phyloP scores from a whole-genome alignment of 225 moss, liverwort and hornwort genomes.

The Rhytidiadelphus loreus region DNA sequence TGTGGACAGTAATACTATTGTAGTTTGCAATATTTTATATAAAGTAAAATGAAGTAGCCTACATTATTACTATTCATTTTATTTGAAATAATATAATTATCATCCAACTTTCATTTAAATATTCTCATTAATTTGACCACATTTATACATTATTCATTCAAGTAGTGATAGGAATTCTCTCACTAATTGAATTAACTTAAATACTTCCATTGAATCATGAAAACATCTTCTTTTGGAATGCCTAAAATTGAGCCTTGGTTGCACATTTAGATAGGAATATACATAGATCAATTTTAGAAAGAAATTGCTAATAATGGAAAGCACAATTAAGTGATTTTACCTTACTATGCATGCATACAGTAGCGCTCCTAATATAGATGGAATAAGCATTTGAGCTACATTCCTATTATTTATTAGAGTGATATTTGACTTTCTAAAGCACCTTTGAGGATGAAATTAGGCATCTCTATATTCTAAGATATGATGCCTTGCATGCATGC shows the following conservation, averaged over 20 bases:
- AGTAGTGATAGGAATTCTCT: neutral
- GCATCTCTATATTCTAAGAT: fast-evolving
- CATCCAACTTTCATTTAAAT: neutral
- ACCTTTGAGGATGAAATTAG: too few species aligned
- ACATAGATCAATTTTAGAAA: neutral
- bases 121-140: neutral
- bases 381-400: neutral
- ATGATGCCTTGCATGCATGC: fast-evolving
- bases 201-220: neutral
- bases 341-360: too few species aligned
- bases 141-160: neutral
- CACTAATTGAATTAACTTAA: neutral
- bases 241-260: neutral
- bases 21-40: neutral
- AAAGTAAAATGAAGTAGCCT: neutral
- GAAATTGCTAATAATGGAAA: neutral
- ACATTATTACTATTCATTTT: too few species aligned
- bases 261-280: neutral
- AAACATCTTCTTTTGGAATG: neutral
- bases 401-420: neutral
- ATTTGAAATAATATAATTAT: neutral
- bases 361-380: fast-evolving
- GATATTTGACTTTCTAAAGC: neutral
- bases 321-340: neutral
- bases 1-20: neutral